A percentile compares a stretch with the other conserved stretches of the same genome.
phyloP scores from a whole-genome alignment of 2,329 filamentous ascomycete species.

The Lecanicillium sp. region DNA sequence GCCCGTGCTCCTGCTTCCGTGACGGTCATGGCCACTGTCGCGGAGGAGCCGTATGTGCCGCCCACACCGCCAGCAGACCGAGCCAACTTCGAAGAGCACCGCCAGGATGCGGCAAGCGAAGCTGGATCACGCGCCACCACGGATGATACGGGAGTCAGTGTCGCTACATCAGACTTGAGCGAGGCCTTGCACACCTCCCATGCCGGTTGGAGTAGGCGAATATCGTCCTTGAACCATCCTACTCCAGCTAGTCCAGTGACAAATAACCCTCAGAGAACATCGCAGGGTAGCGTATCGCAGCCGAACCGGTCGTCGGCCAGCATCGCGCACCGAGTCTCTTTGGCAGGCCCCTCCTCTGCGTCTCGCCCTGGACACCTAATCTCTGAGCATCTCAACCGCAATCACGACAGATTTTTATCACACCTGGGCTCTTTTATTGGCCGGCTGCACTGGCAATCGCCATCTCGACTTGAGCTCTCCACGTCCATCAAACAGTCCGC shows the following conservation, averaged over 20 bases:
- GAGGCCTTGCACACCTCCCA: constrained; percentile 27
- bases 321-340: constrained; percentile 67
- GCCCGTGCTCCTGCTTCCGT: constrained; percentile 43
- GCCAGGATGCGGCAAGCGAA: constrained; percentile 22
- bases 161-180: constrained; percentile 24
- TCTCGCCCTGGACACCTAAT: constrained; percentile 65
- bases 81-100: constrained; percentile 36
- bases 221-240: constrained; percentile 33
- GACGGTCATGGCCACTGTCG: constrained; percentile 51
- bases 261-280: constrained; percentile 26
- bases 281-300: constrained; percentile 27
- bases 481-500: constrained; percentile 77
- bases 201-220: constrained; percentile 33
- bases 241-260: constrained; percentile 18
- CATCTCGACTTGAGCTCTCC: constrained; percentile 76
- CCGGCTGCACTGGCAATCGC: constrained; percentile 80
- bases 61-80: constrained; percentile 57
- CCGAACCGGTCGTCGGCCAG: constrained; percentile 41
- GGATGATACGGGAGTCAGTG: constrained; percentile 23
- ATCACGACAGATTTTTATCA: constrained; percentile 83
- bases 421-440: constrained; percentile 92
- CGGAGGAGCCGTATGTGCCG: constrained; percentile 49
- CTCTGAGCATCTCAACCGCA: constrained; percentile 70
- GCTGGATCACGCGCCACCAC: constrained; percentile 30
- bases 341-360: constrained; percentile 57